phyloP scores from a whole-genome alignment of 257 asterid genomes.

The Fraxinus quadrangulata region DNA sequence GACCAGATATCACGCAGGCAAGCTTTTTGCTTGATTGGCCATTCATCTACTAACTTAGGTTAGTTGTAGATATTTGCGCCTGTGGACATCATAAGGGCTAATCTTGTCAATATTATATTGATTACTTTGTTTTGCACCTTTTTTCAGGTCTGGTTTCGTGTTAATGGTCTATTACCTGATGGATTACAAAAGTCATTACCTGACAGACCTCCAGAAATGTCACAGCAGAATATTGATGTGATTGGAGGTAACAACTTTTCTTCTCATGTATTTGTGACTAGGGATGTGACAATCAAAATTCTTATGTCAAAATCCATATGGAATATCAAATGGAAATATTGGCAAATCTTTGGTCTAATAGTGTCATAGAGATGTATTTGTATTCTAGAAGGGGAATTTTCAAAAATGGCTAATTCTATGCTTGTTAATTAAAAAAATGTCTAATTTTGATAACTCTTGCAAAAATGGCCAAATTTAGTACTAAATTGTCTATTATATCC shows the following conservation, averaged over 20 bases:
- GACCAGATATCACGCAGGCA: conserved; percentile 99
- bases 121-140: conserved; percentile 25
- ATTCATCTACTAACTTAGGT: conserved; percentile 84
- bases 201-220: conserved; percentile 74
- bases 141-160: conserved; percentile 94
- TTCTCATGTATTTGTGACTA: conserved; percentile 7
- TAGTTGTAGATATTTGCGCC: conserved; percentile 74
- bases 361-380: not conserved
- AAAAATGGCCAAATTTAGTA: no score
- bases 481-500: no score
- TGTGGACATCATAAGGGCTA: conserved; percentile 58
- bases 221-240: conserved; percentile 50
- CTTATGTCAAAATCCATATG: not conserved
- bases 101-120: conserved; percentile 36
- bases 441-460: no score
- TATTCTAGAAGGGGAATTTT: no score
- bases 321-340: not conserved
- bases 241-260: conserved; percentile 50
- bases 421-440: no score
- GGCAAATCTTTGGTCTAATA: not conserved
- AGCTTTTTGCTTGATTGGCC: conserved; percentile 91
- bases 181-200: conserved; percentile 80
- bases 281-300: conserved; percentile 13
- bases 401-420: no score
- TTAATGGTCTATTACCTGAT: conserved; percentile 76